phyloP scores from a whole-genome alignment of 1,139 yeast genomes.

The Zygotorulaspora mrakii region DNA sequence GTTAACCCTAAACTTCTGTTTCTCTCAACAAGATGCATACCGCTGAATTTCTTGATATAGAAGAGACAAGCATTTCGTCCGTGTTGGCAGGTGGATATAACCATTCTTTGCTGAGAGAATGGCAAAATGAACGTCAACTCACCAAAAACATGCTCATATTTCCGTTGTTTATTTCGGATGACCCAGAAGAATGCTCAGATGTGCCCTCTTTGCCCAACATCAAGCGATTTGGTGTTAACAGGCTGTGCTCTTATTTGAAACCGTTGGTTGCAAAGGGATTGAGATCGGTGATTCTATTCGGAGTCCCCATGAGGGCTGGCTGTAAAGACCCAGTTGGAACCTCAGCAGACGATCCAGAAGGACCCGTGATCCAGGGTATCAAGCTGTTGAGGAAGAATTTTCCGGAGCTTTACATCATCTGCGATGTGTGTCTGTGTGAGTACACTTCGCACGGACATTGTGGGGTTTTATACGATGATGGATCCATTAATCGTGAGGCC shows the following conservation, averaged over 20 bases:
- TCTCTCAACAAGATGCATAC: conserved; percentile 41
- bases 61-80: conserved; percentile 65
- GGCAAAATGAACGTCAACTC: conserved; percentile 86
- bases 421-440: conserved; percentile 96
- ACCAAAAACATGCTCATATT: conserved; percentile 87
- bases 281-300: conserved; percentile 81
- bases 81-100: conserved; percentile 90
- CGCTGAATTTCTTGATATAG: conserved; percentile 61
- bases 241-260: conserved; percentile 66
- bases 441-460: conserved; percentile 97
- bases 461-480: conserved; percentile 85
- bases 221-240: conserved; percentile 80
- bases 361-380: conserved; percentile 85
- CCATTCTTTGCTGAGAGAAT: conserved; percentile 80
- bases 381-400: conserved; percentile 58
- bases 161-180: conserved; percentile 83
- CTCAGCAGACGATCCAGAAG: conserved; percentile 93
- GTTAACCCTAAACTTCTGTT: not conserved
- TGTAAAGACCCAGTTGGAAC: conserved; percentile 79
- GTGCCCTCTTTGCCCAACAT: conserved; percentile 84
- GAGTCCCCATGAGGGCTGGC: conserved; percentile 76
- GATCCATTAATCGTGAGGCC: conserved; percentile 68
- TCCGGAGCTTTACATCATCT: conserved; percentile 81
- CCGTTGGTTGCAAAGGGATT: conserved; percentile 77
- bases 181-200: conserved; percentile 70